These are phyloP conservation scores for Exophiala dermatitidis DNA, from an alignment of 2,329 filamentous ascomycete genomes.

Conservation along the genomic window DNA sequence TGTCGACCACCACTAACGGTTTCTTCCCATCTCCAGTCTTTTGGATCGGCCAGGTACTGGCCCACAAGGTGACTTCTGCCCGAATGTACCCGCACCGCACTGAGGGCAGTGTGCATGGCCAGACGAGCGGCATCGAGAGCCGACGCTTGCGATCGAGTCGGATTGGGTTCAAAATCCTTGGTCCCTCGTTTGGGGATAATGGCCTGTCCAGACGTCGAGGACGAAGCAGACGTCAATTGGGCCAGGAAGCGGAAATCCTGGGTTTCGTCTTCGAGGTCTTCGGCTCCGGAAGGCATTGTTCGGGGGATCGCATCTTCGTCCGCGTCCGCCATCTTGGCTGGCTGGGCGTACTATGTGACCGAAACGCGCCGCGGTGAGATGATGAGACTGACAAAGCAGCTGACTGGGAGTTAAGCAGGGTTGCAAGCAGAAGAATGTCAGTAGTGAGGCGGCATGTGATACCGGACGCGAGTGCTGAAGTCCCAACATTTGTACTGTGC, in stretches of 20 bases:
- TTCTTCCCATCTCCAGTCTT: constrained; percentile 21
- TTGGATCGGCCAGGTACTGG: constrained; percentile 50
- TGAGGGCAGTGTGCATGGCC: constrained; percentile 83
- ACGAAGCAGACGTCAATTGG: constrained; percentile 41
- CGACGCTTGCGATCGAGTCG: constrained; percentile 70
- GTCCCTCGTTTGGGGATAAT: constrained; percentile 79
- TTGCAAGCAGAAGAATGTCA: too few relatives aligned
- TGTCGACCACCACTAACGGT: constrained; percentile 18
- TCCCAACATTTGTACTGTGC: too few relatives aligned
- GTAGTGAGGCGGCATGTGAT: too few relatives aligned
- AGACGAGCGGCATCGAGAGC: constrained; percentile 72
- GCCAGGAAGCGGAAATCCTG: constrained; percentile 78
- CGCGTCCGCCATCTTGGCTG: constrained; percentile 36
- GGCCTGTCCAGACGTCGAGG: constrained; percentile 32
- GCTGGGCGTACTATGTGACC: background rate
- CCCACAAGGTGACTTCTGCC: constrained; percentile 60
- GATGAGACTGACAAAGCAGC: too few relatives aligned
- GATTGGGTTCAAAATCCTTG: constrained; percentile 95
- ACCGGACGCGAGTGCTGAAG: too few relatives aligned
- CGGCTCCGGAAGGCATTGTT: constrained; percentile 38
- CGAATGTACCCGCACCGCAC: constrained; percentile 67
- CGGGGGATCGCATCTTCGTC: constrained; percentile 37
- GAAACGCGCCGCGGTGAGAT: too few relatives aligned
- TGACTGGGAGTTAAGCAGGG: too few relatives aligned
- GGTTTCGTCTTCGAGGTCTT: constrained; percentile 66